Evolutionary conservation across 1,139 yeast genomes (phyloP).

Genomic region (Pichia sp.): DNA sequence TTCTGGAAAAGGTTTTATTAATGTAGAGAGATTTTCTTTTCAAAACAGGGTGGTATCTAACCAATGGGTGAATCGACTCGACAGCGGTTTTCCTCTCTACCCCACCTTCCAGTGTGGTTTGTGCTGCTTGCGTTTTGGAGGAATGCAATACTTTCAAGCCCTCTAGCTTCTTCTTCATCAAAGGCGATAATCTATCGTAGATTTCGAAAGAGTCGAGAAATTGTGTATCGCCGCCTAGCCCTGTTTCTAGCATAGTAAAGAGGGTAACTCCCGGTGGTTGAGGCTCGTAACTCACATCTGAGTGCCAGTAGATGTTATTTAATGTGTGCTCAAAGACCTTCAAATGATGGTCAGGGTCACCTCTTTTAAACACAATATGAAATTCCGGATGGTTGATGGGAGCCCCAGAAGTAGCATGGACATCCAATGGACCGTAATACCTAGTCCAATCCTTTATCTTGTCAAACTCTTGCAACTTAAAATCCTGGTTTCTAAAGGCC

Average conservation of each 20-base stretch:
- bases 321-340: conserved; percentile 7
- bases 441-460: neutral
- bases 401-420: neutral
- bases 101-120: conserved; percentile 50
- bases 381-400: neutral
- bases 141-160: conserved; percentile 62
- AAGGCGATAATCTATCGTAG: conserved; percentile 62
- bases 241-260: conserved; percentile 42
- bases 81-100: conserved; percentile 59
- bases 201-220: conserved; percentile 63
- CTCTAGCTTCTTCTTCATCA: conserved; percentile 49
- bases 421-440: neutral
- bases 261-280: conserved; percentile 69
- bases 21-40: conserved; percentile 56
- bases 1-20: conserved; percentile 56
- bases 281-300: conserved; percentile 65
- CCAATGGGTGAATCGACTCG: conserved; percentile 59
- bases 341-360: neutral
- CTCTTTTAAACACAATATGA: neutral
- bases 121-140: conserved; percentile 63
- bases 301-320: conserved; percentile 50
- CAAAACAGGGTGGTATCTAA: conserved; percentile 66
- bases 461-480: neutral
- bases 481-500: neutral
- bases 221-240: conserved; percentile 63